Base-by-base conservation (phyloP, 192 early-diverging fungal genomes). In the Rhizophagus sp. region DNA sequence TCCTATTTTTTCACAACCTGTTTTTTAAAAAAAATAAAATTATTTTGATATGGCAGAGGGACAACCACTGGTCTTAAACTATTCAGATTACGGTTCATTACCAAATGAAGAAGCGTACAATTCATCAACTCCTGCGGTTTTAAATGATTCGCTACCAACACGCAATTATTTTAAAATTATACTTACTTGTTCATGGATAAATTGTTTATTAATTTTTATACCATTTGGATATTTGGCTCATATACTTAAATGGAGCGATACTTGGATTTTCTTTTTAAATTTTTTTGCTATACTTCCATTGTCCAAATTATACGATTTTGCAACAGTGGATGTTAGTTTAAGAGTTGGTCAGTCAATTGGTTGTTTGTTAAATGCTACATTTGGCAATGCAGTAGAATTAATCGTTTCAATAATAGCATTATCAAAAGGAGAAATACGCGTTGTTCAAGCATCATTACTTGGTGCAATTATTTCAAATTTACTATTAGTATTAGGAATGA, bases 201-300 rank as follows among this genome's bases (percentile, higher is more conserved):
- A 97, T 84, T 34, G 92, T 12, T 83, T 95, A 1, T 83, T 96
- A 17, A 33, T 95, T 0, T 92, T 97, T 52, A 88, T 96, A 9
- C 96, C 96, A 2, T 86, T 98, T 10, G 97, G 93, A 10, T 88
- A 97, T 34, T 76, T 92, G 0, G 87, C 93, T 44, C 86, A 84
- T 44, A 79, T 84, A 27, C 82, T 92, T 49, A 82, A 90, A 33
- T 96, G 94, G 89, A 19, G 44, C 11, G 90, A 93, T 50, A 88
- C 89, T 50, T 81, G 90, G 11, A 82, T 91, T 1, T 99, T 99
- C 79, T 71, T 89, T 24, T 86, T 96, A 62, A 99, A 98, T 89
- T 96, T 98, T 64, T 89, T 95, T 33, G 97, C 95, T 8, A 95
- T 98, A 63, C 84, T 99, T 30, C 95, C 96, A 33, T 84, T 99